Evolutionary conservation across 2,329 filamentous ascomycete genomes (phyloP).

Genomic region (Exophiala viscosa): DNA sequence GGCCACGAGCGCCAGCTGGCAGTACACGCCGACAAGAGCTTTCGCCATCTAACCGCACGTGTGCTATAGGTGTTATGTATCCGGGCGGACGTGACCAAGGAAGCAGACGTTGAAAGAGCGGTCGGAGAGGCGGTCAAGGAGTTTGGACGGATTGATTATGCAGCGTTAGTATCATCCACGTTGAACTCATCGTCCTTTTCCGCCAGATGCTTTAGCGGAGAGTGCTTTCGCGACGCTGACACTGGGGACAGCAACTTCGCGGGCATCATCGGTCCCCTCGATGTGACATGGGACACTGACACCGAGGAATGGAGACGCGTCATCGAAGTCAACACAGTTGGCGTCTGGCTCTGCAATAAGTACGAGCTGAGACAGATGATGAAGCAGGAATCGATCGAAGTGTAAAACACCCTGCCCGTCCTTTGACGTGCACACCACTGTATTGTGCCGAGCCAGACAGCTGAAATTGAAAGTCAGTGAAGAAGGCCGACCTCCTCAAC

Average conservation of each 20-base stretch:
- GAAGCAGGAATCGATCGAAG: conserved; percentile 22
- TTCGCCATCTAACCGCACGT: too few species aligned
- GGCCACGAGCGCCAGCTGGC: background rate
- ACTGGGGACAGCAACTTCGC: conserved; percentile 67
- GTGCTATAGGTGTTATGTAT: conserved; percentile 9
- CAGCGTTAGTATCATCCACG: conserved; percentile 55
- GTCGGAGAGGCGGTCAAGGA: conserved; percentile 20
- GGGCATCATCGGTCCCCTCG: conserved; percentile 56
- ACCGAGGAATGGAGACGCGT: conserved; percentile 92
- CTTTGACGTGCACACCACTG: background rate
- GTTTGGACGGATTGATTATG: conserved; percentile 64
- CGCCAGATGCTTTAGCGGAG: too few species aligned
- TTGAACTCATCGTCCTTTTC: background rate
- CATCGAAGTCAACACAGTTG: conserved; percentile 92
- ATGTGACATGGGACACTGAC: conserved; percentile 7
- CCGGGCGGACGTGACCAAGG: conserved; percentile 23
- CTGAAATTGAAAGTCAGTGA: conserved; percentile 5
- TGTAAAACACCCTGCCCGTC: background rate
- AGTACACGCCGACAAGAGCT: background rate
- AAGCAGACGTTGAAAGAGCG: conserved; percentile 19
- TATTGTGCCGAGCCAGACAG: background rate
- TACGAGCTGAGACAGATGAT: conserved; percentile 60
- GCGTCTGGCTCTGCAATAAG: conserved; percentile 92
- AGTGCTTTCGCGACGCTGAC: too few species aligned
- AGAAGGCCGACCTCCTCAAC: conserved; percentile 15